Percentiles rank a stretch among this genome's conserved stretches.
phyloP scores from a whole-genome alignment of 805 yeast species.

The Saccharomycopsis selenospora region DNA sequence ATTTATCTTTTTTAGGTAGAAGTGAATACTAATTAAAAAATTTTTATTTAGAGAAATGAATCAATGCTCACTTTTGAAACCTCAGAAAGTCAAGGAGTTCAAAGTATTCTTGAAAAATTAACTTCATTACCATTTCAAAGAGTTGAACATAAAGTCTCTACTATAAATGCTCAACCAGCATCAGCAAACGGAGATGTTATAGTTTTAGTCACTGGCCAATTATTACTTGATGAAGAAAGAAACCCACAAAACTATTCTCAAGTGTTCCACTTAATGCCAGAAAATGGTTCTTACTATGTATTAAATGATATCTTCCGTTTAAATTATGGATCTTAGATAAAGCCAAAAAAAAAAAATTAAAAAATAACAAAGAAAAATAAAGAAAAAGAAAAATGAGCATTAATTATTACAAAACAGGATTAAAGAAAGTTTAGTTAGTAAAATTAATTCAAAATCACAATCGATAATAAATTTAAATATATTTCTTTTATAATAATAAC shows the following conservation, averaged over 20 bases:
- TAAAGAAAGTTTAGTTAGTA: too few species aligned
- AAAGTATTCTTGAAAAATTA: constrained; percentile 86
- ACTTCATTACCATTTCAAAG: constrained; percentile 84
- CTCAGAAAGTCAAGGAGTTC: constrained; percentile 89
- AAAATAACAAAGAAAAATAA: too few species aligned
- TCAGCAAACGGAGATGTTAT: constrained; percentile 87
- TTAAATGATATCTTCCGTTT: constrained; percentile 96
- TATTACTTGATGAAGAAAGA: constrained; percentile 84
- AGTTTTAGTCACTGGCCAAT: constrained; percentile 96
- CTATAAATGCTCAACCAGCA: constrained; percentile 97
- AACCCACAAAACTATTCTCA: constrained; percentile 96
- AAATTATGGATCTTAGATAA: constrained; percentile 66
- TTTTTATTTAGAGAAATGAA: constrained; percentile 68
- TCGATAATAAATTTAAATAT: too few species aligned
- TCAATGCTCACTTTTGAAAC: constrained; percentile 97
- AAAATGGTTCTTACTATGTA: constrained; percentile 83
- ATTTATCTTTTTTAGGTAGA: constrained; percentile 19
- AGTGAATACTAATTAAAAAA: not conserved
- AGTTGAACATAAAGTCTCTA: constrained; percentile 88
- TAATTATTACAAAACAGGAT: too few species aligned
- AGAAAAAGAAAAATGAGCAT: too few species aligned
- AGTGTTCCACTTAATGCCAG: constrained; percentile 95
- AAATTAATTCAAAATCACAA: too few species aligned
- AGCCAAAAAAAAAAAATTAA: too few species aligned
- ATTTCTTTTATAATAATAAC: too few species aligned